A percentile compares a stretch with the other conserved stretches of the same genome.
Evolutionary conservation across 495 filamentous ascomycete species (phyloP).

Genomic region (Penicillium paxilli): DNA sequence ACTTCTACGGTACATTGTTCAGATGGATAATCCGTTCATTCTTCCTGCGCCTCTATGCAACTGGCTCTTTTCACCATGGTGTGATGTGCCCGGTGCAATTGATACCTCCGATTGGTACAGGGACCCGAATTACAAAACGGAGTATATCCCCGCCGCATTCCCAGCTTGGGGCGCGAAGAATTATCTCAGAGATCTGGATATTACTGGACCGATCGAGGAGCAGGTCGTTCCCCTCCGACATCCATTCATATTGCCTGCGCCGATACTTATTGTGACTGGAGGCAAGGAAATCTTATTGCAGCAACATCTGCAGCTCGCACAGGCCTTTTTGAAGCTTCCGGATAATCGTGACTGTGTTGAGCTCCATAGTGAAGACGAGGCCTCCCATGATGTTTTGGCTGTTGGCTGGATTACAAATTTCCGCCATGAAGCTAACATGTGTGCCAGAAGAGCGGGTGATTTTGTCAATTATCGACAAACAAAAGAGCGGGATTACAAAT

Average conservation of each 20-base stretch:
- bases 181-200: conserved; percentile 21
- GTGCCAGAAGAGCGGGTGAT: conserved; percentile 32
- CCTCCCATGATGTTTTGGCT: conserved; percentile 41
- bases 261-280: conserved; percentile 37
- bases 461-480: conserved; percentile 17
- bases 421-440: conserved; percentile 21
- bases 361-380: conserved; percentile 29
- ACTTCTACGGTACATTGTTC: conserved; percentile 33
- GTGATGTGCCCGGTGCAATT: conserved; percentile 18
- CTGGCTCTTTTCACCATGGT: conserved; percentile 43
- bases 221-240: conserved; percentile 33
- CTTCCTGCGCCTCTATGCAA: conserved; percentile 22
- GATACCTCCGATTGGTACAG: conserved; percentile 10
- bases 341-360: conserved; percentile 24
- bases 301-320: conserved; percentile 30
- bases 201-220: conserved; percentile 15
- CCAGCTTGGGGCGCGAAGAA: conserved; percentile 33
- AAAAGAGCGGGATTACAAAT: not conserved
- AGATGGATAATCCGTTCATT: conserved; percentile 2
- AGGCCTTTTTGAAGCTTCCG: conserved; percentile 21
- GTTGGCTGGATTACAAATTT: conserved; percentile 34
- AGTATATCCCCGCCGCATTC: conserved; percentile 35
- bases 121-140: conserved; percentile 34
- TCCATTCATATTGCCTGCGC: conserved; percentile 36
- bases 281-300: conserved; percentile 40